Conservation (phyloP, 805 yeast genomes). For the Saccharomyces kudriavzevii region DNA sequence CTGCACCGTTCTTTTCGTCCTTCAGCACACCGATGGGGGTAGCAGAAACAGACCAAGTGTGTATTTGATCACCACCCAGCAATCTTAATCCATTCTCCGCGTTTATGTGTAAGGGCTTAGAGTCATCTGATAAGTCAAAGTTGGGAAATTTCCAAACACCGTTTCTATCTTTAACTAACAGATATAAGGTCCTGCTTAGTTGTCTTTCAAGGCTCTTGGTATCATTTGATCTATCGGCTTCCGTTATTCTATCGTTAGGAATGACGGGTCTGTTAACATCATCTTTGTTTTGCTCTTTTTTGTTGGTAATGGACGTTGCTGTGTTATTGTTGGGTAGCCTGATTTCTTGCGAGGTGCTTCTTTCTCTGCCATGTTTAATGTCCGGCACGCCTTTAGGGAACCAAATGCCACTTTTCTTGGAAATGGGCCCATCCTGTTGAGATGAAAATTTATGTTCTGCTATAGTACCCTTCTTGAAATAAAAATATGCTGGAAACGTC, state of each 20-base stretch:
- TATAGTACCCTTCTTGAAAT: constrained; percentile 82
- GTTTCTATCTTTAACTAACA: constrained; percentile 46
- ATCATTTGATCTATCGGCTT: constrained; percentile 65
- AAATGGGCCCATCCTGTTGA: constrained; percentile 68
- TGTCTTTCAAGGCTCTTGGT: constrained; percentile 65
- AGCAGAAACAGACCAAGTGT: constrained; percentile 85
- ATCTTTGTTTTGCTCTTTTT: constrained; percentile 37
- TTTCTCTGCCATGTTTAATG: constrained; percentile 79
- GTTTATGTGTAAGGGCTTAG: constrained; percentile 52
- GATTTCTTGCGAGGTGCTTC: constrained; percentile 71
- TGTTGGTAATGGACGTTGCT: constrained; percentile 20
- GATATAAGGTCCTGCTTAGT: constrained; percentile 70
- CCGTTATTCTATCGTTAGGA: constrained; percentile 64
- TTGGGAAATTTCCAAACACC: constrained; percentile 74
- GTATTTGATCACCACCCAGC: constrained; percentile 67
- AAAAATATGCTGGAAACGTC: constrained; percentile 93
- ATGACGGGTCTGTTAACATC: constrained; percentile 61
- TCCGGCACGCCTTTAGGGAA: constrained; percentile 82
- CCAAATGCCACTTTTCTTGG: constrained; percentile 65
- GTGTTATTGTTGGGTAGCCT: constrained; percentile 60
- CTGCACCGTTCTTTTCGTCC: constrained; percentile 24
- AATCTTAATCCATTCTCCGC: constrained; percentile 68
- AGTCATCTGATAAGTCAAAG: constrained; percentile 39
- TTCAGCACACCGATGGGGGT: constrained; percentile 72
- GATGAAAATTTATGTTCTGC: constrained; percentile 73